A percentile compares a stretch with the other conserved stretches of the same genome.
phyloP scores from a whole-genome alignment of 2,329 filamentous ascomycete species.

The Calonectria pseudoreteaudii region DNA sequence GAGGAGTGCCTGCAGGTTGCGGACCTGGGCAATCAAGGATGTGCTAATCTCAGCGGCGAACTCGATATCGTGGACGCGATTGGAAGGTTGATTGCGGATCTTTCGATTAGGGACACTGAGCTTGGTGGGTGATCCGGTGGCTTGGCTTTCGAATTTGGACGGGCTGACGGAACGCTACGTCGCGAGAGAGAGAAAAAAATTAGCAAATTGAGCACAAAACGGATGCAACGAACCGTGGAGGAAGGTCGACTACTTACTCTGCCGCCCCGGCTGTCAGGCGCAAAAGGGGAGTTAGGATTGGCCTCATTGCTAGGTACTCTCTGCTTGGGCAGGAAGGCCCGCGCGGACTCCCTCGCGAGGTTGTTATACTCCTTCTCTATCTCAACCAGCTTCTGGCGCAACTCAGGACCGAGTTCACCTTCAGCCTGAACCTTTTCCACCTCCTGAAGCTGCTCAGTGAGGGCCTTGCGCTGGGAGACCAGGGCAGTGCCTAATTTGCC shows the following conservation, averaged over 20 bases:
- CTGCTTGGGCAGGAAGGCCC: conserved; percentile 88
- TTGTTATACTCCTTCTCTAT: conserved; percentile 97
- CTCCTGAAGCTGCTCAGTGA: conserved; percentile 85
- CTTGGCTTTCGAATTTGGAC: conserved; percentile 85
- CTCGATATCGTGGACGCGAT: conserved; percentile 93
- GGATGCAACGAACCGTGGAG: not conserved
- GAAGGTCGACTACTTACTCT: conserved; percentile 57
- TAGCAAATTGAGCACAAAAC: conserved; percentile 20
- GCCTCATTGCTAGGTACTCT: conserved; percentile 79
- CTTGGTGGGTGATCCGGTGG: conserved; percentile 89
- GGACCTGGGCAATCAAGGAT: conserved; percentile 91
- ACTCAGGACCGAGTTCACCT: conserved; percentile 82
- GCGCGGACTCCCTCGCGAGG: conserved; percentile 87
- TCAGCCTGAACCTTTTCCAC: conserved; percentile 83
- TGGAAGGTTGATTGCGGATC: conserved; percentile 88
- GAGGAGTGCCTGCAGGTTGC: conserved; percentile 86
- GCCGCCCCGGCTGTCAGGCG: conserved; percentile 63
- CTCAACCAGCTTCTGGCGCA: conserved; percentile 84
- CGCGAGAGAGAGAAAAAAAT: conserved; percentile 24
- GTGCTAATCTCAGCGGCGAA: conserved; percentile 99
- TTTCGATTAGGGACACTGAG: conserved; percentile 88
- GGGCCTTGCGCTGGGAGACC: conserved; percentile 85
- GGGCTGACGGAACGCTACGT: conserved; percentile 76
- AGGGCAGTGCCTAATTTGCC: conserved; percentile 89
- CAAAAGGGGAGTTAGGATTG: conserved; percentile 63